A percentile compares a stretch with the other conserved stretches of the same genome.
phyloP scores from a whole-genome alignment of 805 yeast species.

The Monosporozyma aerobia region DNA sequence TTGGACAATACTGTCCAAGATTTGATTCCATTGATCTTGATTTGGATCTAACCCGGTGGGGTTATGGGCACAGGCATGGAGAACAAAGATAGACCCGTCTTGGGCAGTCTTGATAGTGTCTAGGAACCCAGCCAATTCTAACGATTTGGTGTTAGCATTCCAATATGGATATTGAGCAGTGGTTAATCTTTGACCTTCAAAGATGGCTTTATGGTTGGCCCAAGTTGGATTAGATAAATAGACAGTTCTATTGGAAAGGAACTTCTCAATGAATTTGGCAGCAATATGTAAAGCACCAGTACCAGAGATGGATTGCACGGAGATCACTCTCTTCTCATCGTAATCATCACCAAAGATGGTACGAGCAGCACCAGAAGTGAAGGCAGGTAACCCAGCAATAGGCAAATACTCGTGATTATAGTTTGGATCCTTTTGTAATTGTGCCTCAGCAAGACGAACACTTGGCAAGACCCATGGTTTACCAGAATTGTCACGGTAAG shows the following conservation, averaged over 20 bases:
- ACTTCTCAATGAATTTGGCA: conserved; percentile 40
- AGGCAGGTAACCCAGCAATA: conserved; percentile 66
- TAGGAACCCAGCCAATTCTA: conserved; percentile 64
- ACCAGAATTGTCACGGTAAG: conserved; percentile 86
- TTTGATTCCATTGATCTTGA: conserved; percentile 65
- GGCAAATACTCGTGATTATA: conserved; percentile 84
- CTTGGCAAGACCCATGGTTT: conserved; percentile 83
- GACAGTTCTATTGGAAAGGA: conserved; percentile 32
- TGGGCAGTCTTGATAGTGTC: conserved; percentile 56
- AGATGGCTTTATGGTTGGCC: conserved; percentile 91
- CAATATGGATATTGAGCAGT: conserved; percentile 78
- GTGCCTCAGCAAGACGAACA: conserved; percentile 57
- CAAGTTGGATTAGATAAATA: conserved; percentile 90
- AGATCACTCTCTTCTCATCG: conserved; percentile 55
- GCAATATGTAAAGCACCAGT: conserved; percentile 93
- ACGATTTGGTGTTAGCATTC: conserved; percentile 58
- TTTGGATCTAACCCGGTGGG: conserved; percentile 97
- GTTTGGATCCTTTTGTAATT: conserved; percentile 46
- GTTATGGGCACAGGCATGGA: conserved; percentile 96
- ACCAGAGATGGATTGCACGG: conserved; percentile 87
- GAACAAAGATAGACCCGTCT: conserved; percentile 65
- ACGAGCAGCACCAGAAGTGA: conserved; percentile 61
- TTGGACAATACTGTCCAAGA: conserved; percentile 51
- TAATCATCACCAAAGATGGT: conserved; percentile 62
- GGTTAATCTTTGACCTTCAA: conserved; percentile 56